Base-by-base conservation (phyloP, 495 filamentous ascomycete species). In the Lindgomyces ingoldianus region DNA sequence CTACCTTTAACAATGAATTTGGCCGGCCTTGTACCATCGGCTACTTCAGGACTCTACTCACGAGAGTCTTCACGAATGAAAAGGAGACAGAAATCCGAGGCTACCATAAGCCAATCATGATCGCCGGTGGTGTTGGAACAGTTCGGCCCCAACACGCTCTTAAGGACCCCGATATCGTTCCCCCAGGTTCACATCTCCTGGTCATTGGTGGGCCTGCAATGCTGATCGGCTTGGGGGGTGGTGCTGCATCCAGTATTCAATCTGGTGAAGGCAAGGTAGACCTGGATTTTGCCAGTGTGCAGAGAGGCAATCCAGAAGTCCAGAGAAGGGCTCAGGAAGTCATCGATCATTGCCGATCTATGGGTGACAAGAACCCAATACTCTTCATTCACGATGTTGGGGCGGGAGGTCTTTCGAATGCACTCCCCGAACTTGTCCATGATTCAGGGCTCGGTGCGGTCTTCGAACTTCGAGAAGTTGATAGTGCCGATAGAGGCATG, bases 101-200 rank as follows among this genome's bases (percentile, higher is more conserved):
- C 16, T 98, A 96, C 70, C 93, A 97, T 79, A 98, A 98, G 77
- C 94, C 94, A 6, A 97, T 98, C 74, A 96, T 98, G 92, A 88
- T 98, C 79, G 94, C 95, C 58, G 95, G 94, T 63, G 94, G 95
- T 72, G 83, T 96, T 46, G 95, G 94, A 36, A 96, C 90, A n/a
- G 93, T 98, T n/a, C 77, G 95, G 59, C 93, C 94, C 0, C 87
- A 93, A 69, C 89, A 96, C 74, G 92, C 94, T 3, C 81, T 95
- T 49, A 98, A 98, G 76, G 80, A 87, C 61, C 83, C 85, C 1
- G 80, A 83, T 12, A 80, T 89, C 63, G 93, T 98, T 11, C 84
- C 86, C 62, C 84, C 91, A 21, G 92, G 91, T 8, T 89, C 91
- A 42, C 88, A 90, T 75, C 84, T 97, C 12, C 89, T 98, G 69